Conservation (phyloP, 2,329 filamentous ascomycete genomes). For the Microcyclospora tardicrescens region DNA sequence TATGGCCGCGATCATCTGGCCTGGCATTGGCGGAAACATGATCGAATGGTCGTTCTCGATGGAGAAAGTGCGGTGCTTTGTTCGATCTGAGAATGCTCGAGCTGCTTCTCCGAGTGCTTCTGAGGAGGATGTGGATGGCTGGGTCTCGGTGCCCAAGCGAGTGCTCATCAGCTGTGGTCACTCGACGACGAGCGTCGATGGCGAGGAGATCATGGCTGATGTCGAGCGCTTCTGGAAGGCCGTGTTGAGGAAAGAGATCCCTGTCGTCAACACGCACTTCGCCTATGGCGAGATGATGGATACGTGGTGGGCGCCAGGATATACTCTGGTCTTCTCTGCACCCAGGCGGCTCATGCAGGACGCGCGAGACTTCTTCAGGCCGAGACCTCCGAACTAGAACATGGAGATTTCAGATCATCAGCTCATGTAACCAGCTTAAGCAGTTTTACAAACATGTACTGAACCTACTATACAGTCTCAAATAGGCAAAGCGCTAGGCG, state of each 20-base stretch:
- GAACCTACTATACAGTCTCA: too few relatives aligned
- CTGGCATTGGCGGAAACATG: slow-evolving; percentile 23
- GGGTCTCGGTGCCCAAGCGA: slow-evolving; percentile 10
- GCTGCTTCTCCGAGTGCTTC: slow-evolving; percentile 9
- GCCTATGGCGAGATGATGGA: slow-evolving; percentile 23
- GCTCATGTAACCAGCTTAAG: too few relatives aligned
- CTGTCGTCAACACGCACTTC: slow-evolving; percentile 18
- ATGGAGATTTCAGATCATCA: too few relatives aligned
- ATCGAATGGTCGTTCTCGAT: slow-evolving; percentile 28
- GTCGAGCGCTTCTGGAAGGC: slow-evolving; percentile 22
- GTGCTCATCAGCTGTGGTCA: slow-evolving; percentile 26
- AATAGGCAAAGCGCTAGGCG: too few relatives aligned
- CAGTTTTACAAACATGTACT: too few relatives aligned
- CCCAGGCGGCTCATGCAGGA: slow-evolving; percentile 22
- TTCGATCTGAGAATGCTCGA: slow-evolving; percentile 20
- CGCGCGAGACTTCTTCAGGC: slow-evolving; percentile 19
- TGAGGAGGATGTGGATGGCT: slow-evolving; percentile 11
- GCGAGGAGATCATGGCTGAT: slow-evolving; percentile 24
- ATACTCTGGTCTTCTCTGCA: slow-evolving; percentile 24
- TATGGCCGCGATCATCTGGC: slow-evolving; percentile 28
- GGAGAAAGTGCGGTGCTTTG: slow-evolving; percentile 23
- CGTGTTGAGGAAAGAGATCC: slow-evolving; percentile 23
- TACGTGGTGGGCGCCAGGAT: slow-evolving; percentile 24
- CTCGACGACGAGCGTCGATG: slow-evolving; percentile 25
- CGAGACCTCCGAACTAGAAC: too few relatives aligned